Base-by-base conservation (phyloP, 169 alveolate species). In the Plasmodium reichenowi region DNA sequence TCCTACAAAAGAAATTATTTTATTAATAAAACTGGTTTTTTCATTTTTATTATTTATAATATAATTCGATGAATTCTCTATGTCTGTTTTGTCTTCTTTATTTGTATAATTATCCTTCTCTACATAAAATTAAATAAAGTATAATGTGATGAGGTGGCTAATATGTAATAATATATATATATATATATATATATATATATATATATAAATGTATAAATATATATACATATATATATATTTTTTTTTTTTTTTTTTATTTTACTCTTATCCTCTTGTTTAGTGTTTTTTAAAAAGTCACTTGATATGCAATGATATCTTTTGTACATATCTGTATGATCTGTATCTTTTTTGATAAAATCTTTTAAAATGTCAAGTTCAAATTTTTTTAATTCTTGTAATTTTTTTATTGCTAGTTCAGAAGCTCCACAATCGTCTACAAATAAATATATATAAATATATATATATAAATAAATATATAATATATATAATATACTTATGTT, bases 301-400 rank as follows among this genome's bases (percentile, higher is more conserved):
- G 91, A 60, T 58, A 83, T 83, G 66, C 91, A 83, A 50, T 83
- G 91, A 52, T 52, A 83, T 59, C 32, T 60, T 72, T 68, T 58
- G 54, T 83, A 83, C 10, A 68, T 52, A 17, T 83, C 73, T 5
- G 62, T 26, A 68, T 83, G 63, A 17, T 26, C 26, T 13, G 72
- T 58, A 45, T 83, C 91, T 26, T 67, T 70, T 15, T 83, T 58
- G 10, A 68, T 24, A 48, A 83, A 54, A 50, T 83, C 86, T n/a
- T 68, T 83, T 59, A 83, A 24, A 72, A 83, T 50, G 15, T 83
- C 91, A 29, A 83, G 67, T 72, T 83, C 85, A 22, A 83, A 48
- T 15, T 83, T 67, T 83, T 83, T 83, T 15, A 83, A 48, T 83
- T 83, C 74, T n/a, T 45, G 26, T 56, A 83, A 32, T 26, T 83